Evolutionary conservation across 805 yeast genomes (phyloP).

Genomic region (Nakazawaea siamensis): DNA sequence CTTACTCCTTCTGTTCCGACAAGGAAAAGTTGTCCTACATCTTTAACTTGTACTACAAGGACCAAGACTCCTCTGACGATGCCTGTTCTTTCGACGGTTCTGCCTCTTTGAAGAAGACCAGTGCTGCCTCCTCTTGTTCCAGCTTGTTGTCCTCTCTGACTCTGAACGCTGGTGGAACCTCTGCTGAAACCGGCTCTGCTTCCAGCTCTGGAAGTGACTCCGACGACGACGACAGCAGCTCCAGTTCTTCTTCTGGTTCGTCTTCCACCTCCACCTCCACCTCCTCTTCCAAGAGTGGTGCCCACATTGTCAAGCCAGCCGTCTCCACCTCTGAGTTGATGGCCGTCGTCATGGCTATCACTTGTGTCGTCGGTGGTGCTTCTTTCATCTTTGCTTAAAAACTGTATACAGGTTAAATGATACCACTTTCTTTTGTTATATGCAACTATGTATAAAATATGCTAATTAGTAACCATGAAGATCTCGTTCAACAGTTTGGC

Average conservation of each 20-base stretch:
- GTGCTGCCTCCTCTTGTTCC: constrained; percentile 42
- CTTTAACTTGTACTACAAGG: constrained; percentile 54
- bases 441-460: background rate
- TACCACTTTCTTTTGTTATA: background rate
- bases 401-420: background rate
- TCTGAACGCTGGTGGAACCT: constrained; percentile 39
- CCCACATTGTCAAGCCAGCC: constrained; percentile 14
- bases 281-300: constrained; percentile 16
- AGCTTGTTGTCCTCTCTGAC: constrained; percentile 56
- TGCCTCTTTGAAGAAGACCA: constrained; percentile 41
- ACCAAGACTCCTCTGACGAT: constrained; percentile 30
- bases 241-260: constrained; percentile 14
- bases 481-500: constrained; percentile 85
- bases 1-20: constrained; percentile 64
- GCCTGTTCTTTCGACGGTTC: constrained; percentile 72
- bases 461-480: constrained; percentile 65
- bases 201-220: constrained; percentile 22
- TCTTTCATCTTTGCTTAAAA: constrained; percentile 24
- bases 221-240: constrained; percentile 26
- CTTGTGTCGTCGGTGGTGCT: constrained; percentile 37
- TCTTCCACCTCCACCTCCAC: constrained; percentile 17
- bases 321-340: constrained; percentile 18
- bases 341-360: constrained; percentile 25
- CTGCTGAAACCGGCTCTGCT: constrained; percentile 25
- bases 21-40: constrained; percentile 62